phyloP scores from a whole-genome alignment of 306 rosid genomes.

The Canavalia gladiata region DNA sequence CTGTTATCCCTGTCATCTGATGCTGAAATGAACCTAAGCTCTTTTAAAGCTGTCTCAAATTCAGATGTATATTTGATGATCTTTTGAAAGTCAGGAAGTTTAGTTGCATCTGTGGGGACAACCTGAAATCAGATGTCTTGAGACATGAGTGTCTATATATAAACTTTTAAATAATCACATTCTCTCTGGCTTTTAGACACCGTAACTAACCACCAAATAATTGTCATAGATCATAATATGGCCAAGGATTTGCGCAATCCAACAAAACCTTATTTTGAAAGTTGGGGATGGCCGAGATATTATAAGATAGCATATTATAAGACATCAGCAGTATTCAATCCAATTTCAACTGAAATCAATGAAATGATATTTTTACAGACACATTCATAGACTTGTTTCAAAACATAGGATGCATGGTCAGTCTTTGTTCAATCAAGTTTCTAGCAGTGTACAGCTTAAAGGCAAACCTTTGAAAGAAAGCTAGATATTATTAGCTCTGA shows the following conservation, averaged over 20 bases:
- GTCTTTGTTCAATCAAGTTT: conserved; percentile 34
- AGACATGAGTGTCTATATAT: conserved; percentile 38
- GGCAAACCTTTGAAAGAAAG: conserved; percentile 87
- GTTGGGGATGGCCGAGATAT: conserved; percentile 18
- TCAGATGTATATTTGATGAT: conserved; percentile 70
- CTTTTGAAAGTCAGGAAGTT: conserved; percentile 91
- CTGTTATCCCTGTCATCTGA: conserved; percentile 72
- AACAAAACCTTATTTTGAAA: too few relatives aligned
- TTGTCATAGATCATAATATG: conserved; percentile 29
- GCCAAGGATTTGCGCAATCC: conserved; percentile 11
- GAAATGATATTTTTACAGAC: conserved; percentile 11
- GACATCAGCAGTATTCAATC: conserved; percentile 24
- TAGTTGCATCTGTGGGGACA: conserved; percentile 95
- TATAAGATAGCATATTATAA: conserved; percentile 27
- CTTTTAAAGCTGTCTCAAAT: conserved; percentile 78
- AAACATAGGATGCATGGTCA: conserved; percentile 27
- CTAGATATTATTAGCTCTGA: conserved; percentile 87
- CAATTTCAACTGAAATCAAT: conserved; percentile 44
- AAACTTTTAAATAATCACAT: conserved; percentile 19
- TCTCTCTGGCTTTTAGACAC: conserved; percentile 34
- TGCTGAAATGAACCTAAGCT: conserved; percentile 75
- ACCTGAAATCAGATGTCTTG: conserved; percentile 70
- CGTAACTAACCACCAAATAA: conserved; percentile 31
- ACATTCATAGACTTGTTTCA: conserved; percentile 39
- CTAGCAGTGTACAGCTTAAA: conserved; percentile 19